phyloP scores from a whole-genome alignment of 208 protist genomes.

The Leishmania tropica region DNA sequence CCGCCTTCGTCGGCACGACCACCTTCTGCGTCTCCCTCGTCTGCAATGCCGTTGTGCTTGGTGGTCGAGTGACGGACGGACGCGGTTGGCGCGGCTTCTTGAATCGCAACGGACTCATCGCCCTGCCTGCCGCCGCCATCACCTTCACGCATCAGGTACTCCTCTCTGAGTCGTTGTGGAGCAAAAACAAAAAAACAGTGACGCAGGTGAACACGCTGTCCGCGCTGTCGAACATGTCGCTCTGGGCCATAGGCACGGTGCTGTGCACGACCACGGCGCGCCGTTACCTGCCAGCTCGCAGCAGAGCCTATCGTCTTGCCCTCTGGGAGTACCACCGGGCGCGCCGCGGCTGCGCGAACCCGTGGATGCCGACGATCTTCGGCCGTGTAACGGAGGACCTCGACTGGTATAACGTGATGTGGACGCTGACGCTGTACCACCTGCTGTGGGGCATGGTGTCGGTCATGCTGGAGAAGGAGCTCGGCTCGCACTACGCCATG shows the following conservation, averaged over 20 bases:
- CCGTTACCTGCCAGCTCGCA: slow-evolving; percentile 35
- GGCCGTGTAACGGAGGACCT: slow-evolving; percentile 75
- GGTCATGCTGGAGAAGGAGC: slow-evolving; percentile 67
- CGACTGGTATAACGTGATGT: slow-evolving; percentile 83
- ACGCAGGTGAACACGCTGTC: slow-evolving; percentile 69
- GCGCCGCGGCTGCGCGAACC: slow-evolving; percentile 63
- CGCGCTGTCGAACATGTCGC: slow-evolving; percentile 55
- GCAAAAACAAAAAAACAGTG: slow-evolving; percentile 82
- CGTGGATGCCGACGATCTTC: slow-evolving; percentile 61
- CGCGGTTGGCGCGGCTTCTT: slow-evolving; percentile 56
- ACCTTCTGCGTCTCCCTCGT: slow-evolving; percentile 58
- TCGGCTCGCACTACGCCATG: slow-evolving; percentile 84
- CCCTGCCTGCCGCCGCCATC: slow-evolving; percentile 65
- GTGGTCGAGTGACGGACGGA: slow-evolving; percentile 53
- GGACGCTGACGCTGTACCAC: slow-evolving; percentile 71
- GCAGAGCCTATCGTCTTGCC: slow-evolving; percentile 69
- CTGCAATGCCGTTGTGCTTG: slow-evolving; percentile 59
- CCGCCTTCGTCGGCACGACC: slow-evolving; percentile 35
- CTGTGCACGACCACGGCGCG: slow-evolving; percentile 61
- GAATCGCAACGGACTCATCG: slow-evolving; percentile 64
- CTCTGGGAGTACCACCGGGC: slow-evolving; percentile 81
- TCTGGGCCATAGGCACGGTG: slow-evolving; percentile 48
- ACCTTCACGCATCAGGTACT: slow-evolving; percentile 86
- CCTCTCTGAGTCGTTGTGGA: slow-evolving; percentile 86
- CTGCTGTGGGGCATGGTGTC: slow-evolving; percentile 74